These are phyloP conservation scores for Akanthomyces uredinophilus DNA, from an alignment of 2,329 filamentous ascomycete genomes.

Conservation along the genomic window DNA sequence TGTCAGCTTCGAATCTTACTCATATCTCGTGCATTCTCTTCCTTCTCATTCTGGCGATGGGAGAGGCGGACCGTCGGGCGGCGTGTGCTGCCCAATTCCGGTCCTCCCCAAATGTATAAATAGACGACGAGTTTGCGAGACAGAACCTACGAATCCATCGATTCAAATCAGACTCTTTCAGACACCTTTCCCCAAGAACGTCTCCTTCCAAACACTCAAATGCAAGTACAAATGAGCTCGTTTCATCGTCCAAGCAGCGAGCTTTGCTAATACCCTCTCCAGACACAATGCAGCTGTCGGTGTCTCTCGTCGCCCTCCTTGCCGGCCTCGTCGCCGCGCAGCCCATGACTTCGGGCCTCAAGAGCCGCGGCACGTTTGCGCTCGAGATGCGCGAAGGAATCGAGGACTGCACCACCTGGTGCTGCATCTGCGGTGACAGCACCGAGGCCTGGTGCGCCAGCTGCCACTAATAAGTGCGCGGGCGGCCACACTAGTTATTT, in stretches of 20 bases:
- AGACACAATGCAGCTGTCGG: conserved; percentile 2
- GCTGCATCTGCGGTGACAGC: conserved; percentile 6
- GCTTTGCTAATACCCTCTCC: neutral
- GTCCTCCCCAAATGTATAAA: neutral
- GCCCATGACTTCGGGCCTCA: neutral
- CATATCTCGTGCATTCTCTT: conserved; percentile 1
- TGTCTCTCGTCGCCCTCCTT: neutral
- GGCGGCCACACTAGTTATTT: neutral
- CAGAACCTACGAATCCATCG: too few relatives aligned
- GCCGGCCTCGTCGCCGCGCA: neutral
- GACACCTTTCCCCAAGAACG: too few relatives aligned
- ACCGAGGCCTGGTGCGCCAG: neutral
- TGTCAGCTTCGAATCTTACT: conserved; percentile 5
- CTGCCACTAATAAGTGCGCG: neutral
- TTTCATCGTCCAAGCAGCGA: too few relatives aligned
- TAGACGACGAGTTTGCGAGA: neutral
- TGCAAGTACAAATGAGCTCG: neutral
- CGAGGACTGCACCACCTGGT: conserved; percentile 4
- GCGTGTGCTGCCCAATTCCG: neutral
- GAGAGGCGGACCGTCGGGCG: neutral
- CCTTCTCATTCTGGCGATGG: neutral
- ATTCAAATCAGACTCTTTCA: too few relatives aligned
- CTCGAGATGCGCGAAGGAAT: conserved; percentile 2
- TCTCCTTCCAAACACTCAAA: too few relatives aligned
- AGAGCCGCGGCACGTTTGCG: neutral